phyloP scores from a whole-genome alignment of 139 green algal species.

The Pycnococcus provasolii region DNA sequence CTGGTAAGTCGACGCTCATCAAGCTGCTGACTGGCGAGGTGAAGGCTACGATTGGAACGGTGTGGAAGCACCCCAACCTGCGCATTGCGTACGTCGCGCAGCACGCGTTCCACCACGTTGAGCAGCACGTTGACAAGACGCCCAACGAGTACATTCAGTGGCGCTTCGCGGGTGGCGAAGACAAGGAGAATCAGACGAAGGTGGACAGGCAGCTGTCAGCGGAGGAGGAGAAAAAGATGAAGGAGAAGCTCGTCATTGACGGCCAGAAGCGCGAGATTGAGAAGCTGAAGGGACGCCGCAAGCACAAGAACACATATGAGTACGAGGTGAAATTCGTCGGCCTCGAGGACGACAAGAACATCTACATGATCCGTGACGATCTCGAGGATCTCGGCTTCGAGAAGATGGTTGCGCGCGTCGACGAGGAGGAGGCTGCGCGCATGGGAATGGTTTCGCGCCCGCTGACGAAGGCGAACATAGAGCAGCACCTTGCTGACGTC shows the following conservation, averaged over 20 bases:
- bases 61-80: constrained; percentile 85
- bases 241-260: constrained; percentile 35
- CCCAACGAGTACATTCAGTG: constrained; percentile 93
- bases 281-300: constrained; percentile 24
- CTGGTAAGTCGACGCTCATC: constrained; percentile 88
- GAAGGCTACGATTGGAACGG: constrained; percentile 53
- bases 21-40: constrained; percentile 76
- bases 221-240: constrained; percentile 78
- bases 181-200: constrained; percentile 72
- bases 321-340: constrained; percentile 38
- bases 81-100: constrained; percentile 90
- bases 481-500: constrained; percentile 78
- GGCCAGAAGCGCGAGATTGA: constrained; percentile 2
- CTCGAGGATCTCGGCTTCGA: constrained; percentile 74
- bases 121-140: constrained; percentile 82
- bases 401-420: constrained; percentile 78
- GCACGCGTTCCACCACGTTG: constrained; percentile 92
- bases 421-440: constrained; percentile 76
- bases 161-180: constrained; percentile 79
- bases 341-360: constrained; percentile 14
- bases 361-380: constrained; percentile 26
- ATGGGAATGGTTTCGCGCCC: constrained; percentile 65
- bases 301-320: constrained; percentile 31
- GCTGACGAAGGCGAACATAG: constrained; percentile 67
- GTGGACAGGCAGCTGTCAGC: constrained; percentile 46